phyloP scores from a whole-genome alignment of 139 green algal genomes.

The Nannochloris sp. region DNA sequence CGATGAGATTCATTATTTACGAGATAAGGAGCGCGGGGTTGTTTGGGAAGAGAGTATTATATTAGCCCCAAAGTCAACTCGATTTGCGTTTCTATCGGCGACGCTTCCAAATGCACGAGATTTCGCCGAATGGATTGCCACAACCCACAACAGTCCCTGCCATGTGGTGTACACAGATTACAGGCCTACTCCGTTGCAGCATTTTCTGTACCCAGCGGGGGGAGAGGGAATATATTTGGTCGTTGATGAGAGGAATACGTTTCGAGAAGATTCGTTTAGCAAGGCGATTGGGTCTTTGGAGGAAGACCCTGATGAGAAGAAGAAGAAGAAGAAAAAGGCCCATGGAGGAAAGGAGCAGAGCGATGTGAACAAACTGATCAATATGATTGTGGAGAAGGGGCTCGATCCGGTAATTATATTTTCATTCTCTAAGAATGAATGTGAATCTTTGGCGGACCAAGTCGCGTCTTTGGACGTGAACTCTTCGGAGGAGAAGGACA shows the following conservation, averaged over 20 bases:
- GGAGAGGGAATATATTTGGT: conserved; percentile 59
- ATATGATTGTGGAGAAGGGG: conserved; percentile 75
- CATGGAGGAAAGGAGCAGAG: conserved; percentile 10
- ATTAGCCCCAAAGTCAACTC: conserved; percentile 32
- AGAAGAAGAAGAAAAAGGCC: conserved; percentile 19
- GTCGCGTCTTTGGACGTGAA: conserved; percentile 30
- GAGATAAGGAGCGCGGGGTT: conserved; percentile 71
- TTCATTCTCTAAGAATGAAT: conserved; percentile 66
- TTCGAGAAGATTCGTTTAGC: conserved; percentile 62
- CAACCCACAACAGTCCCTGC: conserved; percentile 42
- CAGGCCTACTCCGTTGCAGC: conserved; percentile 66
- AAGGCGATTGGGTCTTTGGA: conserved; percentile 45
- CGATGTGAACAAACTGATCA: conserved; percentile 48
- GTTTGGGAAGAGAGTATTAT: conserved; percentile 73
- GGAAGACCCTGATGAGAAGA: conserved; percentile 13
- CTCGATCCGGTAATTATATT: conserved; percentile 84
- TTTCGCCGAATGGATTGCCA: conserved; percentile 72
- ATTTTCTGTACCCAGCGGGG: conserved; percentile 66
- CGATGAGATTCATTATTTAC: conserved; percentile 62
- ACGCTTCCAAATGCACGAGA: conserved; percentile 74
- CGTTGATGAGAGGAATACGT: conserved; percentile 48
- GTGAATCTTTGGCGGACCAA: conserved; percentile 47
- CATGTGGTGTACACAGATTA: conserved; percentile 79
- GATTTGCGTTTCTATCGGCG: conserved; percentile 72
- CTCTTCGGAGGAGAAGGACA: conserved; percentile 35